Conservation (phyloP, 2,329 filamentous ascomycete species). For the Colletotrichum shisoi region DNA sequence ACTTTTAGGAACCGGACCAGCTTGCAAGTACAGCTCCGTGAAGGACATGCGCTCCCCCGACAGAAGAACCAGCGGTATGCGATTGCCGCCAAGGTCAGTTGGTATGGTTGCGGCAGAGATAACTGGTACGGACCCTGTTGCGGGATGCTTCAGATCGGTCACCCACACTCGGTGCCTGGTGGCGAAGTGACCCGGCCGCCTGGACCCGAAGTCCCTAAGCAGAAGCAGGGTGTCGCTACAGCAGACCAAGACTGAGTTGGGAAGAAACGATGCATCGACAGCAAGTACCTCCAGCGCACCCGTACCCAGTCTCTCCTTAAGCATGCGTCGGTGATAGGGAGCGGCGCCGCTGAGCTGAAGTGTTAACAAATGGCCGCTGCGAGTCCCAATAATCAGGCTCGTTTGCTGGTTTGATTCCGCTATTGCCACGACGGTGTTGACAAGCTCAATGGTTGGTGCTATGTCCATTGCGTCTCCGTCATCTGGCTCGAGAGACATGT, state of each 20-base stretch:
- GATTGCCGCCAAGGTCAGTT: slow-evolving; percentile 51
- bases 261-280: slow-evolving; percentile 16
- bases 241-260: slow-evolving; percentile 52
- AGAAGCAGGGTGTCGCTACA: slow-evolving; percentile 59
- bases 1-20: slow-evolving; percentile 59
- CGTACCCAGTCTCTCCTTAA: slow-evolving; percentile 48
- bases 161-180: slow-evolving; percentile 60
- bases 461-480: slow-evolving; percentile 33
- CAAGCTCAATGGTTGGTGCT: slow-evolving; percentile 33
- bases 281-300: slow-evolving; percentile 50
- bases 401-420: slow-evolving; percentile 43
- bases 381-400: slow-evolving; percentile 57
- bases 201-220: slow-evolving; percentile 51
- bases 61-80: slow-evolving; percentile 59
- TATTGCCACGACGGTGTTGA: slow-evolving; percentile 57
- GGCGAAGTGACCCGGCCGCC: slow-evolving; percentile 46
- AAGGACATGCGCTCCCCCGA: slow-evolving; percentile 61
- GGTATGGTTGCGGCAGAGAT: slow-evolving; percentile 57
- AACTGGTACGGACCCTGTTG: slow-evolving; percentile 57
- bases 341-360: slow-evolving; percentile 44
- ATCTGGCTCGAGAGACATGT: background rate
- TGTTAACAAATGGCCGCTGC: slow-evolving; percentile 61
- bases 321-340: slow-evolving; percentile 43
- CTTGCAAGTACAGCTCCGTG: slow-evolving; percentile 58
- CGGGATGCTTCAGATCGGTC: slow-evolving; percentile 58